Base-by-base conservation (phyloP, 768 basidiomycete species). In the Coprinellus aureogranulatus region DNA sequence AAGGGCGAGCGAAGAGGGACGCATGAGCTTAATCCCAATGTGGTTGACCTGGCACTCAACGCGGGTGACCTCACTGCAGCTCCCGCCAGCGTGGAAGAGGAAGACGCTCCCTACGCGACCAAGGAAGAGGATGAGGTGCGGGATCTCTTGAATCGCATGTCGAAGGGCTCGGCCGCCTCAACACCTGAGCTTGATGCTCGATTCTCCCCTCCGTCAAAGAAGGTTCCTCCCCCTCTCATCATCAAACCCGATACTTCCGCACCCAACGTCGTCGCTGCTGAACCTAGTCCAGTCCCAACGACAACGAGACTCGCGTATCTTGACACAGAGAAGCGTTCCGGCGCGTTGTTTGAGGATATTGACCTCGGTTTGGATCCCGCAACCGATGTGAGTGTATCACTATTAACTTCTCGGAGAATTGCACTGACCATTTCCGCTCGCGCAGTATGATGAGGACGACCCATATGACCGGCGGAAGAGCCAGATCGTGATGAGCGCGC, bases 381-480 rank as follows among this genome's bases (percentile, higher is more conserved):
- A 22, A 75, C 76, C 56, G 77, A 81, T 46, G 78, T 79, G 59
- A 70, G 77, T 68, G 31, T 28, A 30, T 62, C 34, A 37, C 53
- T 56, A 23, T 51, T 10, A 37, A 53, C 44, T 53, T 27, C 44
- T 40, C 34, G 54, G 39, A 48, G 62, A 51, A 23, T 28, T 22
- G 10, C 40, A 6, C 27, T 27, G 20, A 14, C 4, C 28, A n/a
- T 34, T 34, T 50, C 20, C 14, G 22, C 20, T 64, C 34, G 63
- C 70, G 65, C 62, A 90, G 87, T 86, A 81, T 62, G 87, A 89
- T 58, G 81, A 84, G 45, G 75, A 83, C 62, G 90, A 90, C 64
- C 86, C 87, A 44, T 77, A 90, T 64, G 90, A 90, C 70, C 81
- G 82, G 58, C 80, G 89, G 41, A 82, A 81, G 65, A 92, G 89